Conservation (phyloP, 352 stramenopile species). For the Phytopythium ostracodes region DNA sequence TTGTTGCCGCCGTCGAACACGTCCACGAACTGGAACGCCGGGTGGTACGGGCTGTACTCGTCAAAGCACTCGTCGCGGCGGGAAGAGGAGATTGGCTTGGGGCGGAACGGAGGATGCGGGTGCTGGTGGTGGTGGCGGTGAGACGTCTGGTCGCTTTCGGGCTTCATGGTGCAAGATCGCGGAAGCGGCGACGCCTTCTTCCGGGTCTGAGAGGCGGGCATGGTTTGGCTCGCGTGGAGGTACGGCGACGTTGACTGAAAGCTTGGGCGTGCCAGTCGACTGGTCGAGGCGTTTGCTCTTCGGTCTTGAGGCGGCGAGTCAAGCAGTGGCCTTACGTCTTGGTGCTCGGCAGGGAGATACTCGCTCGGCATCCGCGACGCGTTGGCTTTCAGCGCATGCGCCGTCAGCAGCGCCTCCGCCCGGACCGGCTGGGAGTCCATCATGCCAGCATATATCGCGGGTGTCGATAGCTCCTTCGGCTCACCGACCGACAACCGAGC, state of each 20-base stretch:
- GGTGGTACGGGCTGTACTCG: conserved; percentile 78
- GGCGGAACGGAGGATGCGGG: background rate
- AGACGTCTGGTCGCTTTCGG: background rate
- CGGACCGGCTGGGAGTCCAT: background rate
- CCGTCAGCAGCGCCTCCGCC: no score
- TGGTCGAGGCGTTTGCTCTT: conserved; percentile 1
- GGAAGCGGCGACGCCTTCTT: background rate
- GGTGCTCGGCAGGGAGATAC: background rate
- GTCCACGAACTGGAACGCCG: conserved; percentile 43
- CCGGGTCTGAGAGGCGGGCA: background rate
- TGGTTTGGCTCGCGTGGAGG: background rate
- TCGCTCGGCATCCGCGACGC: background rate
- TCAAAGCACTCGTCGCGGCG: conserved; percentile 60
- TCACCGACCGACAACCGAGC: background rate
- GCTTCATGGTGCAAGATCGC: background rate
- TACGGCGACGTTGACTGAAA: background rate
- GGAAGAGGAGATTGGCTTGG: background rate
- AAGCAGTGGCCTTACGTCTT: background rate
- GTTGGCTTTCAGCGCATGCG: background rate
- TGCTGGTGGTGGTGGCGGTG: background rate
- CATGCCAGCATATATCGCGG: background rate
- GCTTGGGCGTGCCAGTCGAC: background rate
- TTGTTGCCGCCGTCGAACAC: conserved; percentile 31
- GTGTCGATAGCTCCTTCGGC: background rate
- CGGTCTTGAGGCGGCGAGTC: conserved; percentile 9